Percentiles rank a stretch among this genome's conserved stretches.
phyloP scores from a whole-genome alignment of 1,284 basidiomycete species.

The Phellinidium pouzarii region DNA sequence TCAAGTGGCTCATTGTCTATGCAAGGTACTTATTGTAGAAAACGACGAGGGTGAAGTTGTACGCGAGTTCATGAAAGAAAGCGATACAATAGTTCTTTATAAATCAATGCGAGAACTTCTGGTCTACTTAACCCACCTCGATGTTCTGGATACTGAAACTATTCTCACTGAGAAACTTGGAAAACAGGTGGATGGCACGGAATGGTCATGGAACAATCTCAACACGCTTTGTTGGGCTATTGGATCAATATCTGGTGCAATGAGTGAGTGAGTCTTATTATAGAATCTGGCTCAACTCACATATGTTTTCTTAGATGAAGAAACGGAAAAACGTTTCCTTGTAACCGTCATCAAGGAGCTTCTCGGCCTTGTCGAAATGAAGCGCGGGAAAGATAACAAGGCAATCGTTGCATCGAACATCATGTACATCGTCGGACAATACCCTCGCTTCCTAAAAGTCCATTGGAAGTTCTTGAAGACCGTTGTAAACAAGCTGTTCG shows the following conservation, averaged over 20 bases:
- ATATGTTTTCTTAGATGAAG: constrained; percentile 65
- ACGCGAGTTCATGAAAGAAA: constrained; percentile 99
- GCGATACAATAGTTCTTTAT: constrained; percentile 97
- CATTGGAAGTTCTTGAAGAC: constrained; percentile 99
- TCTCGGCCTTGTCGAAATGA: constrained; percentile 94
- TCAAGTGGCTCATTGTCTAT: constrained; percentile 6
- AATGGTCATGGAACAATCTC: constrained; percentile 99
- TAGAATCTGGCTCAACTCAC: constrained; percentile 5
- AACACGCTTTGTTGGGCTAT: constrained; percentile 99
- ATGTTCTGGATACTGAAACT: constrained; percentile 93
- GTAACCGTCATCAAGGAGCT: constrained; percentile 99
- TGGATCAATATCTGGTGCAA: constrained; percentile 97
- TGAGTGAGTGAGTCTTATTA: constrained; percentile 71
- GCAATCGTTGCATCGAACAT: constrained; percentile 99
- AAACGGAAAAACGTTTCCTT: constrained; percentile 97
- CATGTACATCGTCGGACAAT: constrained; percentile 99
- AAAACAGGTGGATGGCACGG: constrained; percentile 95
- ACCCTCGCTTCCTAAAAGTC: constrained; percentile 98
- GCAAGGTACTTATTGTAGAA: constrained; percentile 92
- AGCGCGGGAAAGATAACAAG: constrained; percentile 99
- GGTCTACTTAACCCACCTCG: constrained; percentile 95
- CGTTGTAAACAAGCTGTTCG: constrained; percentile 99
- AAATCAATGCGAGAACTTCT: constrained; percentile 98
- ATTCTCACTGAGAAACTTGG: constrained; percentile 96
- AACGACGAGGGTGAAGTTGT: constrained; percentile 99